phyloP scores from a whole-genome alignment of 1,284 basidiomycete genomes.

The Leccinum subspadiceum region DNA sequence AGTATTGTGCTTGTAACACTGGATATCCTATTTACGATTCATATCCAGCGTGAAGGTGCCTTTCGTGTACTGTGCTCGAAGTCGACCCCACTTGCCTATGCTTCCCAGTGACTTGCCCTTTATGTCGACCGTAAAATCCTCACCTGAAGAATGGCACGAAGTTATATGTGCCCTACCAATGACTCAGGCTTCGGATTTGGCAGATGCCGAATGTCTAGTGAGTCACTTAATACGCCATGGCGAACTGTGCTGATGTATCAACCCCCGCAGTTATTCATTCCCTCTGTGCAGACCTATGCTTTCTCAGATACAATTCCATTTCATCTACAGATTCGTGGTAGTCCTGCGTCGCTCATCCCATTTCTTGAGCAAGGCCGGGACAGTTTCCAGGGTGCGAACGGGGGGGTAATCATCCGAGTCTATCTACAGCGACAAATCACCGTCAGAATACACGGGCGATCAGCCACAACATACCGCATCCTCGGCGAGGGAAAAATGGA shows the following conservation, averaged over 20 bases:
- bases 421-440: slow-evolving; percentile 24
- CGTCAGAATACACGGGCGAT: slow-evolving; percentile 20
- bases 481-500: slow-evolving; percentile 26
- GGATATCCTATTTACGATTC: neutral
- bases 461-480: neutral
- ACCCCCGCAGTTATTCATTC: slow-evolving; percentile 29
- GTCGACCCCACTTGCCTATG: slow-evolving; percentile 26
- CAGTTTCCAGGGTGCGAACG: neutral
- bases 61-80: slow-evolving; percentile 25
- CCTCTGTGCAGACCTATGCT: slow-evolving; percentile 25
- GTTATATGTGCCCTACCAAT: slow-evolving; percentile 24
- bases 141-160: slow-evolving; percentile 34
- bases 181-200: slow-evolving; percentile 22
- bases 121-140: slow-evolving; percentile 31
- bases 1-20: slow-evolving; percentile 4
- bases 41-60: slow-evolving; percentile 25
- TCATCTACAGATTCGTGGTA: slow-evolving; percentile 33
- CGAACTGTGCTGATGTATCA: neutral
- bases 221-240: slow-evolving; percentile 9
- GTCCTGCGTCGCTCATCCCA: slow-evolving; percentile 23
- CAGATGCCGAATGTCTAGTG: slow-evolving; percentile 29
- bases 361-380: slow-evolving; percentile 25
- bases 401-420: slow-evolving; percentile 21
- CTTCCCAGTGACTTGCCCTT: slow-evolving; percentile 26
- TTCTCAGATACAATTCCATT: slow-evolving; percentile 33